phyloP scores from a whole-genome alignment of 2,329 filamentous ascomycete genomes.

The Elsinoe ampelina region DNA sequence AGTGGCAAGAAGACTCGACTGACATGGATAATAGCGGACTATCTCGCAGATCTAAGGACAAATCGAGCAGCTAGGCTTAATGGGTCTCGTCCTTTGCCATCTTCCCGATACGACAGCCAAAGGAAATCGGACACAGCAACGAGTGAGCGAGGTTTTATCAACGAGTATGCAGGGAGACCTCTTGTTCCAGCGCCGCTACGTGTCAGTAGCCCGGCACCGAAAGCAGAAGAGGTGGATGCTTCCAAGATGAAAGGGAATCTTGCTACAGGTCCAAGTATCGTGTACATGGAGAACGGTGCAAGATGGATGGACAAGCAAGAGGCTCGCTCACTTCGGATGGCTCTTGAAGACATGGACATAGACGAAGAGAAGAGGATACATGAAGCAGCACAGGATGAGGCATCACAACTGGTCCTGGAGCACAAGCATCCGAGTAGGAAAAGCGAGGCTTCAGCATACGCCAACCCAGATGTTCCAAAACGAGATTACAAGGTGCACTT shows the following conservation, averaged over 20 bases:
- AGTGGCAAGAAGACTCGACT: background rate
- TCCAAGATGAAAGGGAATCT: conserved; percentile 37
- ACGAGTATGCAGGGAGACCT: conserved; percentile 26
- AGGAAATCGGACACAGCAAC: conserved; percentile 8
- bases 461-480: conserved; percentile 29
- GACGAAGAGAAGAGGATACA: conserved; percentile 57
- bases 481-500: conserved; percentile 56
- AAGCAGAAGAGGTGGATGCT: conserved; percentile 11
- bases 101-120: conserved; percentile 32
- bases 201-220: conserved; percentile 14
- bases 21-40: conserved; percentile 46
- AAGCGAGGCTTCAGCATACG: conserved; percentile 46
- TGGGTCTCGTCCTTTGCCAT: conserved; percentile 58
- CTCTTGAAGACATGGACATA: conserved; percentile 64
- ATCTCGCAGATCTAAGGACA: conserved; percentile 61
- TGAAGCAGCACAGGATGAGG: conserved; percentile 63
- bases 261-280: conserved; percentile 53
- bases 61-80: conserved; percentile 59
- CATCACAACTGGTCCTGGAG: conserved; percentile 68
- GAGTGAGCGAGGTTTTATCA: conserved; percentile 13
- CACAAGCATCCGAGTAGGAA: conserved; percentile 40
- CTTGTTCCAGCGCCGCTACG: conserved; percentile 19
- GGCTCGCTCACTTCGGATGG: conserved; percentile 57
- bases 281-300: conserved; percentile 64
- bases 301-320: conserved; percentile 78